A percentile compares a stretch with the other conserved stretches of the same genome.
phyloP scores from a whole-genome alignment of 257 asterid species.

The Orobanche coerulescens region DNA sequence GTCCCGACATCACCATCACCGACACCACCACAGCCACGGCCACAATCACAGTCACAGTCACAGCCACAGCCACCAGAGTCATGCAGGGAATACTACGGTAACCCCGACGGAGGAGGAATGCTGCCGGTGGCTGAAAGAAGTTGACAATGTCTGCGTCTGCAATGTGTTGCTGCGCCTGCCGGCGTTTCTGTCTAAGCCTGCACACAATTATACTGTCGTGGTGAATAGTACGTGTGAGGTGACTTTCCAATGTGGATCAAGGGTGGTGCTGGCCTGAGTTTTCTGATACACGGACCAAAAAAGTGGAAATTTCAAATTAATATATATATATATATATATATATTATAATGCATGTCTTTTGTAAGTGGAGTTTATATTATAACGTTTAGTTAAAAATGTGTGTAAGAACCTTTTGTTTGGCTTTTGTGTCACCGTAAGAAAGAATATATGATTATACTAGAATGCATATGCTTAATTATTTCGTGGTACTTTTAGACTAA shows the following conservation, averaged over 20 bases:
- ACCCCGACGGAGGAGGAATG: slow-evolving; percentile 41
- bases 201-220: slow-evolving; percentile 43
- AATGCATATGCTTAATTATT: no score
- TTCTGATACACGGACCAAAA: no score
- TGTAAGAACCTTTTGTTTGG: not conserved
- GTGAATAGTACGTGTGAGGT: slow-evolving; percentile 41
- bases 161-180: slow-evolving; percentile 53
- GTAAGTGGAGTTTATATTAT: not conserved
- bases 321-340: no score
- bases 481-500: no score
- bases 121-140: slow-evolving; percentile 62
- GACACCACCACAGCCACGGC: slow-evolving; percentile 6
- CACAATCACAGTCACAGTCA: not conserved
- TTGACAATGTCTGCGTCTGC: slow-evolving; percentile 57
- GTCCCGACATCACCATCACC: not conserved
- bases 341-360: not conserved
- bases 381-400: no score
- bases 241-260: slow-evolving; percentile 42
- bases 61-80: slow-evolving; percentile 10
- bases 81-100: not conserved
- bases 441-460: no score
- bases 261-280: no score
- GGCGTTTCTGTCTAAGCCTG: slow-evolving; percentile 58
- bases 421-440: not conserved
- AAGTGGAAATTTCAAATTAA: no score